These are phyloP conservation scores for Collariella sp. DNA, from an alignment of 495 filamentous ascomycete genomes.

Conservation along the genomic window DNA sequence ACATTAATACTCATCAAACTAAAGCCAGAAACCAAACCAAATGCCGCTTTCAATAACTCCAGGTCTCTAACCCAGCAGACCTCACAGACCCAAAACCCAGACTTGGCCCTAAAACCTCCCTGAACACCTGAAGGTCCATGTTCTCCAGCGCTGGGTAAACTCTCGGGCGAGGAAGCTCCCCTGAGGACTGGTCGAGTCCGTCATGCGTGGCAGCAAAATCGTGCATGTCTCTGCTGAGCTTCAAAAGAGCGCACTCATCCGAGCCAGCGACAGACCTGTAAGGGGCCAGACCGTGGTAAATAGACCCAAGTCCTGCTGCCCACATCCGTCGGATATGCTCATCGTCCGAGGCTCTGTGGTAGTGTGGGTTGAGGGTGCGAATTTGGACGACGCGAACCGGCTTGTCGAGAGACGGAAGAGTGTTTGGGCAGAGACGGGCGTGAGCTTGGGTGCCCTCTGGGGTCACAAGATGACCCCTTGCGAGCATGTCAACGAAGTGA, in stretches of 20 bases:
- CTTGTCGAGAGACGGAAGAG: neutral
- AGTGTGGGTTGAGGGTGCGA: conserved; percentile 21
- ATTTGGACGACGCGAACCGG: conserved; percentile 20
- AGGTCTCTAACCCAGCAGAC: too few relatives aligned
- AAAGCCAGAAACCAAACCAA: neutral
- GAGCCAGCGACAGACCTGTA: neutral
- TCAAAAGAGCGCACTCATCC: neutral
- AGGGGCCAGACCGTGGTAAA: conserved; percentile 17
- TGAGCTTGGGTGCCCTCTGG: neutral
- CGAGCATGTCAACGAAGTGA: conserved; percentile 22
- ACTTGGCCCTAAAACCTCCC: neutral
- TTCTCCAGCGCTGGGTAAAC: conserved; percentile 10
- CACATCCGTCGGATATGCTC: conserved; percentile 22
- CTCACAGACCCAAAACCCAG: too few relatives aligned
- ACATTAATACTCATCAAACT: too few relatives aligned
- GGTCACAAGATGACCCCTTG: neutral
- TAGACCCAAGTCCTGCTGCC: conserved; percentile 17
- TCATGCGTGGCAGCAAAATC: conserved; percentile 2
- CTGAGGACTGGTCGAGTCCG: neutral
- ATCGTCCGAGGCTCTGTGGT: conserved; percentile 18
- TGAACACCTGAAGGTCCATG: conserved; percentile 2
- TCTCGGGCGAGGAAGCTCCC: conserved; percentile 10
- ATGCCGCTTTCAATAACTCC: too few relatives aligned
- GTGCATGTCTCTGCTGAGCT: conserved; percentile 5
- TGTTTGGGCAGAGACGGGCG: neutral